A percentile compares a stretch with the other conserved stretches of the same genome.
Evolutionary conservation across 495 filamentous ascomycete genomes (phyloP).

Genomic region (Penicillium steckii): DNA sequence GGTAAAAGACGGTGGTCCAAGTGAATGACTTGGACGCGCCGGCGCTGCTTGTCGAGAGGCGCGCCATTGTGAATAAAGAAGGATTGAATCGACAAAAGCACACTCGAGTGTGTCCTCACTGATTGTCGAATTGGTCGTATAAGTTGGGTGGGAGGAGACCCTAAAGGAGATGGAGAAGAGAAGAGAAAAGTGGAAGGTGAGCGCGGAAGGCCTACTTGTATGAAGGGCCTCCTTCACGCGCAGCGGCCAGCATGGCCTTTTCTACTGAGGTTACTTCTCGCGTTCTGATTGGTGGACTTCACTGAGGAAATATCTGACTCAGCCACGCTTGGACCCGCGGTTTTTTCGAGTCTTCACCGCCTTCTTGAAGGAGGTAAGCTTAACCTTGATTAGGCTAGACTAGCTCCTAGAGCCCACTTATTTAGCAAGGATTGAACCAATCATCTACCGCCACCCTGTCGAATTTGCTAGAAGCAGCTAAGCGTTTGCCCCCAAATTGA

Average conservation of each 20-base stretch:
- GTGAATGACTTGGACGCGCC: constrained; percentile 50
- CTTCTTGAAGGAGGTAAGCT: constrained; percentile 10
- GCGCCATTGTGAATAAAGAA: constrained; percentile 43
- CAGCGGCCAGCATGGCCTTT: constrained; percentile 52
- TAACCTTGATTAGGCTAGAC: constrained; percentile 4
- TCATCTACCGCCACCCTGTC: constrained; percentile 20
- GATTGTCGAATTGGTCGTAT: constrained; percentile 18
- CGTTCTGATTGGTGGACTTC: constrained; percentile 33
- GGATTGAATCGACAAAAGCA: constrained; percentile 1
- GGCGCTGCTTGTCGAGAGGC: constrained; percentile 36
- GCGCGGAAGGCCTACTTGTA: constrained; percentile 26
- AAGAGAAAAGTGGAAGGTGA: constrained; percentile 17
- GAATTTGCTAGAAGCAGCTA: constrained; percentile 33
- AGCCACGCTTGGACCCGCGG: constrained; percentile 4
- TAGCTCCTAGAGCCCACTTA: too few relatives aligned
- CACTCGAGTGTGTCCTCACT: constrained; percentile 16
- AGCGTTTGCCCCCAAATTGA: constrained; percentile 9
- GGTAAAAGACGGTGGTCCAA: constrained; percentile 78
- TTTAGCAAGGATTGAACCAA: constrained; percentile 1
- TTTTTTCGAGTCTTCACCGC: constrained; percentile 25
- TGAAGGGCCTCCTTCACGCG: constrained; percentile 17
- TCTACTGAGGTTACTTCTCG: constrained; percentile 46
- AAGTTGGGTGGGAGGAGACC: constrained; percentile 18
- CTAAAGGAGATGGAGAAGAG: constrained; percentile 20
- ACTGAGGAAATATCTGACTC: constrained; percentile 21